Base-by-base conservation (phyloP, 345 rosid species). In the Noccaea caerulescens region DNA sequence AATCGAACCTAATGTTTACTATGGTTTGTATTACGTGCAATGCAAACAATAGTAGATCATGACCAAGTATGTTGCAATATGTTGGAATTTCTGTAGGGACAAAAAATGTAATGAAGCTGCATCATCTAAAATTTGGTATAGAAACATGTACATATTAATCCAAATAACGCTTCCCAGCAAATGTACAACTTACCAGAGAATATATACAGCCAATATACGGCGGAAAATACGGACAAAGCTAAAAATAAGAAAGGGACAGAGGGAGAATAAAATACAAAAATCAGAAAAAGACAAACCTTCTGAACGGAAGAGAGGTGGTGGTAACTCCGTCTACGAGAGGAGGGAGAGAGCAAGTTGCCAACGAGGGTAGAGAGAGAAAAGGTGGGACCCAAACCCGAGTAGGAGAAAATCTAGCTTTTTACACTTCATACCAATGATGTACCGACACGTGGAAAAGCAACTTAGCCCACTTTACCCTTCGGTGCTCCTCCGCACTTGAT, bases 401-500 rank as follows among this genome's bases (percentile, higher is more conserved):
- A 61, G 38, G 59, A 55, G 66, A 50, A 70, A 76, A 76, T 76
- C 80, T 57, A 58, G 6, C 68, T 69, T 70, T 68, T 42, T 0
- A 20, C 16, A 63, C 1, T 49, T 23, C 2, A 0, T 2, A 58
- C 63, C 67, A 56, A 70, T 70, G 1, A 50, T 0, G 2, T 0
- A 34, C 0, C 0, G 76, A 63, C 80, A 70, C 63, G 72, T 76
- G 80, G 71, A 69, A 69, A 76, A 70, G 62, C 71, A 55, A 38
- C 66, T 18, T 57, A 50, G 27, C 71, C 61, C 66, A 69, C 79
- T 63, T 55, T 14, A 38, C 53, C 62, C 25, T 14, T 73, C 10
- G 72, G 78, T 74, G 72, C 72, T 59, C 54, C 71, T 50, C 52
- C 55, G 60, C 75, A 76, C 61, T 70, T 70, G 76, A 76, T 70